phyloP scores from a whole-genome alignment of 257 asterid species.

The Coffea eugenioides region DNA sequence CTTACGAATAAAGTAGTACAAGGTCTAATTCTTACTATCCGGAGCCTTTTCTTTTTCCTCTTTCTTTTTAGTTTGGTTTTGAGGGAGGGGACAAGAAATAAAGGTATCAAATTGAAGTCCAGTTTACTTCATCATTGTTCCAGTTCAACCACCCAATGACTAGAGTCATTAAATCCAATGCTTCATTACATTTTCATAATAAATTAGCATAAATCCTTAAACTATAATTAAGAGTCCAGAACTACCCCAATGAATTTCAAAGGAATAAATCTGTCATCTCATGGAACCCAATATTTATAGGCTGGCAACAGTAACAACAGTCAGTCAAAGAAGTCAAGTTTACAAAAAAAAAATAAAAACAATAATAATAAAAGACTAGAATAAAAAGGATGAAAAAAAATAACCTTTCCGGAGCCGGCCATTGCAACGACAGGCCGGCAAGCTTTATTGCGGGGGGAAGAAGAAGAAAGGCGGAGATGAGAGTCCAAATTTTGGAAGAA shows the following conservation, averaged over 20 bases:
- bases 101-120: no score
- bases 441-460: constrained; percentile 42
- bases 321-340: no score
- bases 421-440: constrained; percentile 70
- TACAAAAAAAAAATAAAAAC: not conserved
- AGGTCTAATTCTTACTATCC: not conserved
- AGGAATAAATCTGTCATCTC: not conserved
- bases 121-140: not conserved
- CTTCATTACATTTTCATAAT: not conserved
- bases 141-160: not conserved
- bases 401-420: constrained; percentile 95
- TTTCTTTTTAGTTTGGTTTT: no score
- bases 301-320: not conserved
- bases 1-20: not conserved
- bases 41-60: no score
- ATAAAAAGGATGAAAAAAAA: not conserved
- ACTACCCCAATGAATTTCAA: not conserved
- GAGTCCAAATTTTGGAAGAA: constrained; percentile 51
- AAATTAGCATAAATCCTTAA: not conserved
- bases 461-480: constrained; percentile 51
- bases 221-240: not conserved
- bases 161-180: not conserved
- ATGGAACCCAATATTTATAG: no score
- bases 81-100: no score
- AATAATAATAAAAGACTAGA: not conserved